Evolutionary conservation across 177 flowering plant species (phyloP).

Genomic region (Tripterygium wilfordii): DNA sequence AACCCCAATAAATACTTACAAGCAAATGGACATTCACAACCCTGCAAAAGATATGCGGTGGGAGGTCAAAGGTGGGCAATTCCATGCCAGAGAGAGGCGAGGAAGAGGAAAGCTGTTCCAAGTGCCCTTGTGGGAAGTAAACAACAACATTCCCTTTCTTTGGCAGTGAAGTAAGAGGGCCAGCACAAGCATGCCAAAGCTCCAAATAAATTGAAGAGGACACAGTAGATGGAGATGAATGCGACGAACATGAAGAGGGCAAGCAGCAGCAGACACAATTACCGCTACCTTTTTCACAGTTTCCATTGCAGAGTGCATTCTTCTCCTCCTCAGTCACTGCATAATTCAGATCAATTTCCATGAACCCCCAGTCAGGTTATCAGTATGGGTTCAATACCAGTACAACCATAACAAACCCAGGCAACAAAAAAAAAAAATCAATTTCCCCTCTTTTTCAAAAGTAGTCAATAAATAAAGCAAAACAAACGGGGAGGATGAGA

Average conservation of each 20-base stretch:
- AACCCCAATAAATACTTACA: slow-evolving; percentile 37
- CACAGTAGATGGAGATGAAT: slow-evolving; percentile 27
- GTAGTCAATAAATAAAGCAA: too few species aligned
- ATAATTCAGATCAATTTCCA: slow-evolving; percentile 96
- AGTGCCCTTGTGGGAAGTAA: slow-evolving; percentile 93
- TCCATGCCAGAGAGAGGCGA: slow-evolving; percentile 52
- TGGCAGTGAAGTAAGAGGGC: slow-evolving; percentile 78
- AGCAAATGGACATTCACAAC: slow-evolving; percentile 77
- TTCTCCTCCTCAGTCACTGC: slow-evolving; percentile 49
- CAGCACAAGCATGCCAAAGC: slow-evolving; percentile 99
- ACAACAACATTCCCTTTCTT: slow-evolving; percentile 83
- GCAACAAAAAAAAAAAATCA: slow-evolving; percentile 1
- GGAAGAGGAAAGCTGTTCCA: slow-evolving; percentile 61
- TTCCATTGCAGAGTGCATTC: slow-evolving; percentile 37
- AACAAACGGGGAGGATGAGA: not conserved
- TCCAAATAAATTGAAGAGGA: slow-evolving; percentile 62
- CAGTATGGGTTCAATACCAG: slow-evolving; percentile 5
- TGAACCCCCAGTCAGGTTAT: slow-evolving; percentile 25
- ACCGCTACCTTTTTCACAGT: too few species aligned
- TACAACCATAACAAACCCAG: slow-evolving; percentile 8
- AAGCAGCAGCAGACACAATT: too few species aligned
- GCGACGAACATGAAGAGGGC: slow-evolving; percentile 39
- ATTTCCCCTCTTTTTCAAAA: too few species aligned
- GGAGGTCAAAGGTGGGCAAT: slow-evolving; percentile 59
- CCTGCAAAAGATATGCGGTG: slow-evolving; percentile 81